These are phyloP conservation scores for Beta lomatogona DNA, from an alignment of 179 eudicot species.

Conservation along the genomic window DNA sequence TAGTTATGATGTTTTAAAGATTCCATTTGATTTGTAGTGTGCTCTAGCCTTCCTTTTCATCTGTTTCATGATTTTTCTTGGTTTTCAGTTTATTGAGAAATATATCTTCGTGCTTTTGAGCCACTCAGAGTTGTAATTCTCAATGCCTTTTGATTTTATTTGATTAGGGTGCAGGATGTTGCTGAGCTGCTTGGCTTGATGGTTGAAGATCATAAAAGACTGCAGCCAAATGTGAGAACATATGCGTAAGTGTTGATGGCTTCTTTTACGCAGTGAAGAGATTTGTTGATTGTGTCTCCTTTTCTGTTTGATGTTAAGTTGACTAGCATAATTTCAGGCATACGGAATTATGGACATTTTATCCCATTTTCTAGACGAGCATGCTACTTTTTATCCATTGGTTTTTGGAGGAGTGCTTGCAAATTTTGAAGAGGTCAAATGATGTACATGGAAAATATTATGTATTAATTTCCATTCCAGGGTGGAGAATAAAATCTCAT, in stretches of 20 bases:
- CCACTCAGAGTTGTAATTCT: not conserved
- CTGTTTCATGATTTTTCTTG: slow-evolving; percentile 18
- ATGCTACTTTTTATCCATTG: not conserved
- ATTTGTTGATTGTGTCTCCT: not conserved
- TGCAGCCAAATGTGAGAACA: slow-evolving; percentile 91
- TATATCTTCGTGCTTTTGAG: slow-evolving; percentile 4
- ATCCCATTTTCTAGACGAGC: not conserved
- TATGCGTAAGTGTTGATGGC: slow-evolving; percentile 68
- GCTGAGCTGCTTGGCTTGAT: slow-evolving; percentile 98
- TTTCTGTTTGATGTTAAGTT: not conserved
- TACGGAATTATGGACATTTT: not conserved
- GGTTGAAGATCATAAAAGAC: slow-evolving; percentile 83
- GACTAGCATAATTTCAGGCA: not conserved
- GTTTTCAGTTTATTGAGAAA: slow-evolving; percentile 2
- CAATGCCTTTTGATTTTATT: slow-evolving; percentile 11
- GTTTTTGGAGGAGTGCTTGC: slow-evolving; percentile 2
- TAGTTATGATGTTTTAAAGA: too few relatives aligned
- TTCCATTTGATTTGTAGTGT: not conserved
- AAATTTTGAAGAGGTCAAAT: not conserved
- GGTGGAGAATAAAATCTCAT: not conserved
- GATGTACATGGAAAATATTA: not conserved
- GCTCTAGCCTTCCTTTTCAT: not conserved
- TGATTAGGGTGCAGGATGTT: slow-evolving; percentile 90
- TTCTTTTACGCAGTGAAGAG: not conserved
- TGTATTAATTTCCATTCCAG: not conserved